Conservation (phyloP, 352 stramenopile species). For the Phytophthora sansomeana region DNA sequence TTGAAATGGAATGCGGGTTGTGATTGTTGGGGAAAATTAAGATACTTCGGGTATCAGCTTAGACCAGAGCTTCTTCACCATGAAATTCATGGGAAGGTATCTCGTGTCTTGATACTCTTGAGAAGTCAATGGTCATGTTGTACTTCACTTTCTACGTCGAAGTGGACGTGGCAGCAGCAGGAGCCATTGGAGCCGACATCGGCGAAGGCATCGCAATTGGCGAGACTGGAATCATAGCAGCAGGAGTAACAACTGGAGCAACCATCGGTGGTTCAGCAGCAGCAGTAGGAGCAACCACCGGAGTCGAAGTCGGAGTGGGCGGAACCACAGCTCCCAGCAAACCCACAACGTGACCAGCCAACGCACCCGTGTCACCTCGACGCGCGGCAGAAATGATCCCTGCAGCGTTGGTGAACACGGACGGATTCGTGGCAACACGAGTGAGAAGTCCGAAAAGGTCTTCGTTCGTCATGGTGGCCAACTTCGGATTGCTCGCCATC, state of each 20-base stretch:
- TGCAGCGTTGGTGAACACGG: conserved; percentile 6
- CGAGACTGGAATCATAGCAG: no score
- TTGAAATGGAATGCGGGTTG: background rate
- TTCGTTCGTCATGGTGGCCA: conserved; percentile 6
- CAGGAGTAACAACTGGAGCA: background rate
- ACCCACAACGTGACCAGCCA: conserved; percentile 12
- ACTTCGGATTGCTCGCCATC: background rate
- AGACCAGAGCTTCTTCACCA: background rate
- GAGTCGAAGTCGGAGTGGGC: background rate
- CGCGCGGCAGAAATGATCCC: conserved; percentile 20
- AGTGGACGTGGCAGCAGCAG: no score
- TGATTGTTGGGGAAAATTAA: background rate
- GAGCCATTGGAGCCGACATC: no score
- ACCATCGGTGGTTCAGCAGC: background rate
- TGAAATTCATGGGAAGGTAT: background rate
- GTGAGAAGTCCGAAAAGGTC: conserved; percentile 13
- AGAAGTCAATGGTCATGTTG: no score
- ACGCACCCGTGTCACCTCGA: conserved; percentile 12
- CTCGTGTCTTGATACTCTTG: no score
- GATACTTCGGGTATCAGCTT: conserved; percentile 7
- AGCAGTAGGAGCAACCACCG: background rate
- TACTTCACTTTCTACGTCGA: no score
- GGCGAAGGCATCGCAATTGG: no score
- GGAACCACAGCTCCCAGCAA: conserved; percentile 3
- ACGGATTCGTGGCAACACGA: conserved; percentile 3